Base-by-base conservation (phyloP, 768 basidiomycete genomes). In the Calocybe indica region DNA sequence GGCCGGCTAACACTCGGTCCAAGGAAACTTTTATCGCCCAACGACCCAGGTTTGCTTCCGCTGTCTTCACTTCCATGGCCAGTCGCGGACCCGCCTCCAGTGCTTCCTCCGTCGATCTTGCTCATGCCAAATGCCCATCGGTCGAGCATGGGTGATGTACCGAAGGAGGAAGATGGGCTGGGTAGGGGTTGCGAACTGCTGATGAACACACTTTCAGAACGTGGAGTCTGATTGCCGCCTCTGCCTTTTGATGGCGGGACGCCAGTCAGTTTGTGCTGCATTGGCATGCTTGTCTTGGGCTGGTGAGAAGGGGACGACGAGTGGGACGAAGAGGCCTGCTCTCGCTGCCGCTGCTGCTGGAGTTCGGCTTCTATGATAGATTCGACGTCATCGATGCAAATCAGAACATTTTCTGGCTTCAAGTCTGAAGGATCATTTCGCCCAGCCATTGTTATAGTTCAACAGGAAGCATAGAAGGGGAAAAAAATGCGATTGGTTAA, bases 341-440 rank as follows among this genome's bases (percentile, higher is more conserved):
- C 32, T n/a, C 71, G 50, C 50, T 9, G 70, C 46, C 52, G 72
- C 54, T 54, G 69, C 34, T 54, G n/a, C n/a, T 80, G 79, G 46
- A 93, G 71, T 63, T 96, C 93, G 22, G 88, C 72, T 49, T 83
- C 79, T 43, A 98, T 94, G 62, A 98, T 92, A 12, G 81, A 72
- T 58, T 98, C 95, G 55, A 98, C 95, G 61, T 97, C 89, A 61
- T 97, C 95, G 58, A 98, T 97, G 66, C 82, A 86, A 53, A 99
- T 92, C 42, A 99, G 80, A 28, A 99, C 93, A 66, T 98, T 98
- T 66, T 98, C 96, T 0, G 95, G 96, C 64, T 98, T 98, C 52
- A 99, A 75, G 66, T 99, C 93, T 83, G 59, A 5, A n/a, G n/a
- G n/a, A n/a, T n/a, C n/a, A n/a, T n/a, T n/a, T n/a, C n/a, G n/a